Evolutionary conservation across 441 rosid species (phyloP).

Genomic region (Jatropha multifida): DNA sequence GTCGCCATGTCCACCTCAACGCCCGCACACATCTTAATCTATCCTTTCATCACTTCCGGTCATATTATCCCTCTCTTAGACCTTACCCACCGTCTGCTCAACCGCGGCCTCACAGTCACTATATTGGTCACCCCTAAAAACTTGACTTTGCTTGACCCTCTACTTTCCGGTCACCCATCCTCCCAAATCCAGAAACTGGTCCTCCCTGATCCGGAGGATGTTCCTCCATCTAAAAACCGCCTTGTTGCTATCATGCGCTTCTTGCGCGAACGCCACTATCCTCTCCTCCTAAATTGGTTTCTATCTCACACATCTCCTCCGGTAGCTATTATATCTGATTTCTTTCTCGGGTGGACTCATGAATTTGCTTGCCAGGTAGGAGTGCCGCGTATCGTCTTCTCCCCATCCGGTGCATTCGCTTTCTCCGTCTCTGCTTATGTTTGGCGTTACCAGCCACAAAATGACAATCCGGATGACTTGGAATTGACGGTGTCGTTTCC

Average conservation of each 20-base stretch:
- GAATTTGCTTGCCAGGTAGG: slow-evolving; percentile 35
- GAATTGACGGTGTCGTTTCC: slow-evolving; percentile 20
- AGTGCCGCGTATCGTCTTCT: slow-evolving; percentile 47
- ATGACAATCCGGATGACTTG: slow-evolving; percentile 4
- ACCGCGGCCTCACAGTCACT: slow-evolving; percentile 47
- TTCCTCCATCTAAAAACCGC: slow-evolving; percentile 20
- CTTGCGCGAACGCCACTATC: slow-evolving; percentile 37
- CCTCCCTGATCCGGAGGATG: slow-evolving; percentile 32
- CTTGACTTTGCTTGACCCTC: slow-evolving; percentile 36
- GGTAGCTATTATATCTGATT: slow-evolving; percentile 50
- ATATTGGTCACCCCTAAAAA: slow-evolving; percentile 39
- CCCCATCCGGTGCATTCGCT: slow-evolving; percentile 38
- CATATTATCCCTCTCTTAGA: slow-evolving; percentile 62
- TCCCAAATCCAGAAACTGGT: slow-evolving; percentile 30
- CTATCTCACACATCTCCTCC: slow-evolving; percentile 44
- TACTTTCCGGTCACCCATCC: slow-evolving; percentile 32
- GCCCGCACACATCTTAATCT: slow-evolving; percentile 40
- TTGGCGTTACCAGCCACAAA: slow-evolving; percentile 30
- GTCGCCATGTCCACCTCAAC: slow-evolving; percentile 9
- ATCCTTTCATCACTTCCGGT: slow-evolving; percentile 52
- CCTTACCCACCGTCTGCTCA: slow-evolving; percentile 44
- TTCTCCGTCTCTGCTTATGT: slow-evolving; percentile 23
- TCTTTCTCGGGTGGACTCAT: slow-evolving; percentile 65
- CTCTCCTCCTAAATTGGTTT: slow-evolving; percentile 41
- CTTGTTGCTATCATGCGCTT: slow-evolving; percentile 25